Evolutionary conservation across 1,139 yeast genomes (phyloP), one percentile per base, ranked within the genome.

Genomic region (Casaregolazyma lundiana): DNA sequence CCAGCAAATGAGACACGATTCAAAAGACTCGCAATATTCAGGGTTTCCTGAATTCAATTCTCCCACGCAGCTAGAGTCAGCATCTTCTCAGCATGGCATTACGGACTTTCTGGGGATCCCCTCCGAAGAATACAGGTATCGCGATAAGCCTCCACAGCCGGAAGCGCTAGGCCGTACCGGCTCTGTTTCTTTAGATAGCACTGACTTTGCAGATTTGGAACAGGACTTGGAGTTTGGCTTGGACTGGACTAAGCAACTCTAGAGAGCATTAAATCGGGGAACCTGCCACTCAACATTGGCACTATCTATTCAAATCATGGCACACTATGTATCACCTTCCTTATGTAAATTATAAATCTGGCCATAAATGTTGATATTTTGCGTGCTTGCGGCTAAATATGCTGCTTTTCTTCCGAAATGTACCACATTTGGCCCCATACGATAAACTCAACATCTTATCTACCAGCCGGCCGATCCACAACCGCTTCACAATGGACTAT

Each of bases 141-240:
- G 65, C 44, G 72, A 70, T 46, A 56, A 62, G 35, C 75, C 75
- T 1, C 76, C 75, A 5, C 64, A 64, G 44, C 75, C 76, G 41
- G 76, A 72, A 48, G 66, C 64, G 56, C 51, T 51, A 18, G 49
- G 45, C 9, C 47, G 49, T 17, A 41, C 39, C 17, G 41, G 37
- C 8, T 29, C 24, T 8, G 41, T 22, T 13, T 13, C 36, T 17
- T 2, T 39, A 21, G 43, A 13, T 11, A 17, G 35, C n/a, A 61
- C 58, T 35, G 52, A 47, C 2, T 52, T 50, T 40, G 64, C 61
- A 22, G 64, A 67, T 29, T 60, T 79, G 35, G 86, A 80, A 53
- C 75, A 72, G 50, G 86, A 80, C 49, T 59, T 80, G 50, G 83
- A 78, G 48, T 78, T 71, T 59, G 84, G 84, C 1, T 62, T 79